Evolutionary conservation across 768 basidiomycete species (phyloP).

Genomic region (Mycena pura): DNA sequence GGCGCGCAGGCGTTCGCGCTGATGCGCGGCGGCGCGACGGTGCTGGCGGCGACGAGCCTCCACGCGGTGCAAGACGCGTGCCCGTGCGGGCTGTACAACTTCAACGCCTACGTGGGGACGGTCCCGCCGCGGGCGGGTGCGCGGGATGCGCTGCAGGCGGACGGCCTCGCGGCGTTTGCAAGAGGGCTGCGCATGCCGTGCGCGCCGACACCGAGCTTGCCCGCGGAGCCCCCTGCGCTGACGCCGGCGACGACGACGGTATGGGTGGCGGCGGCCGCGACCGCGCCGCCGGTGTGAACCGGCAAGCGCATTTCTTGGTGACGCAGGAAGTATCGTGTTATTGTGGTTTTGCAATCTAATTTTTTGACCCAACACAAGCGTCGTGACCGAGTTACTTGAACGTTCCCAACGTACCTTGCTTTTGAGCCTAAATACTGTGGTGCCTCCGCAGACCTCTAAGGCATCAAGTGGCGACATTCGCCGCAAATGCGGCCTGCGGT

Average conservation of each 20-base stretch:
- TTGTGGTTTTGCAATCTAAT: too few relatives aligned
- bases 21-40: conserved; percentile 8
- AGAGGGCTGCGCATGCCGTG: conserved; percentile 23
- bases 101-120: conserved; percentile 32
- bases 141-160: conserved; percentile 12
- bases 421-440: too few relatives aligned
- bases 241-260: conserved; percentile 22
- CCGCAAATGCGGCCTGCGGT: too few relatives aligned
- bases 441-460: too few relatives aligned
- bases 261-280: not conserved
- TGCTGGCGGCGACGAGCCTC: conserved; percentile 26
- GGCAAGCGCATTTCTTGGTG: too few relatives aligned
- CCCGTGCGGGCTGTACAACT: conserved; percentile 30
- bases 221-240: conserved; percentile 22
- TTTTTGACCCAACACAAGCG: too few relatives aligned
- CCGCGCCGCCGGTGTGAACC: too few relatives aligned
- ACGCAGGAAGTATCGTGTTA: too few relatives aligned
- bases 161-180: conserved; percentile 20
- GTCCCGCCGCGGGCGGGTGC: conserved; percentile 20
- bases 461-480: too few relatives aligned
- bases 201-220: conserved; percentile 15
- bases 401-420: too few relatives aligned
- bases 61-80: conserved; percentile 20
- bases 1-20: conserved; percentile 28
- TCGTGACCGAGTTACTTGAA: too few relatives aligned